These are phyloP conservation scores for Galium porrigens DNA, from an alignment of 305 asterid genomes.

Conservation along the genomic window DNA sequence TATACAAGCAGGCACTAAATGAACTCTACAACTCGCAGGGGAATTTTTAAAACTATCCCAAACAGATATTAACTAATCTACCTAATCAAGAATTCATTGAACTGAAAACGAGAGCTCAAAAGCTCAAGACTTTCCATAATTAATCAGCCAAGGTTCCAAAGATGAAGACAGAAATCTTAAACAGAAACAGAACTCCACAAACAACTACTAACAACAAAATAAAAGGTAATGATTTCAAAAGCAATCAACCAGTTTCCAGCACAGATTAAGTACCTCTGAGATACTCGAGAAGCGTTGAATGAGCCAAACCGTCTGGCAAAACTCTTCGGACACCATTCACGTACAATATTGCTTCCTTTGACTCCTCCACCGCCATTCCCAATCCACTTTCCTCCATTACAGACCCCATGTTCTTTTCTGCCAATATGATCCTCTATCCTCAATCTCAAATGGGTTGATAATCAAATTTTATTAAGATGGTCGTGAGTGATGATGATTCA, in stretches of 20 bases:
- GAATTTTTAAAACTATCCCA: neutral
- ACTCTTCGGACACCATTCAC: constrained; percentile 81
- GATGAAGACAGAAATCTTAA: neutral
- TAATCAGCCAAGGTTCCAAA: neutral
- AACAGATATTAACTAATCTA: neutral
- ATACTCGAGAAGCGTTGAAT: constrained; percentile 77
- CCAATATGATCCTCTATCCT: neutral
- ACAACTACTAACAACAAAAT: neutral
- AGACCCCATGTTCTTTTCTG: constrained; percentile 41
- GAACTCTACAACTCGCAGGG: neutral
- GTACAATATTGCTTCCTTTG: constrained; percentile 57
- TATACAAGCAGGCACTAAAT: neutral
- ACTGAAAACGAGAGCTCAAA: neutral
- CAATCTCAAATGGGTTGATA: neutral
- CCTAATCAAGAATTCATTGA: neutral
- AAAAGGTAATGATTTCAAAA: neutral
- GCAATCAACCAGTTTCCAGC: neutral
- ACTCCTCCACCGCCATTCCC: constrained; percentile 20
- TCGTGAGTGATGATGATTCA: neutral
- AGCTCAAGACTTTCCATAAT: neutral
- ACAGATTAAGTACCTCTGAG: constrained; percentile 53
- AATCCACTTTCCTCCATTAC: constrained; percentile 28
- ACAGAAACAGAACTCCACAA: neutral
- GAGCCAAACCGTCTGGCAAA: constrained; percentile 81
- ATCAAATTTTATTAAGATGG: neutral